Conservation (phyloP, 345 rosid genomes). For the Gossypium anomalum region DNA sequence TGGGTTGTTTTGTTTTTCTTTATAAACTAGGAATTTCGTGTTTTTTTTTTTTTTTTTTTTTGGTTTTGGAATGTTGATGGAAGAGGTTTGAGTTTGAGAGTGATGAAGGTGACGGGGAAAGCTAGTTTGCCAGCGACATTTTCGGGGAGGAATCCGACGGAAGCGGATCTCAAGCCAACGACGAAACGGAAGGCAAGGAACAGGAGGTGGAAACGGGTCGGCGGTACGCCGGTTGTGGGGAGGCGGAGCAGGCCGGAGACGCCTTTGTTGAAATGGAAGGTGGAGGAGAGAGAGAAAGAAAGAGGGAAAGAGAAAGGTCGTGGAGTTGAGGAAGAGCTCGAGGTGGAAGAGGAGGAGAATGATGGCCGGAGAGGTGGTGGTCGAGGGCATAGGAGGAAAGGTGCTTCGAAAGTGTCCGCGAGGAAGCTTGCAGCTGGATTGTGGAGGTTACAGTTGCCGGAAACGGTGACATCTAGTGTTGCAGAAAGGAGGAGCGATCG, state of each 20-base stretch:
- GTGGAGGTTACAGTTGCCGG: slow-evolving; percentile 79
- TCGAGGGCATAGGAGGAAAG: slow-evolving; percentile 33
- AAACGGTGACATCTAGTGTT: slow-evolving; percentile 28
- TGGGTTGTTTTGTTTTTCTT: background rate
- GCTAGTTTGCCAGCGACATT: slow-evolving; percentile 42
- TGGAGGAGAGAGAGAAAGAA: slow-evolving; percentile 39
- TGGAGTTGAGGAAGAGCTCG: slow-evolving; percentile 37
- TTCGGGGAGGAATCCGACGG: slow-evolving; percentile 25
- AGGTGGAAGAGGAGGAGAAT: slow-evolving; percentile 23
- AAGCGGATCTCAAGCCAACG: slow-evolving; percentile 55
- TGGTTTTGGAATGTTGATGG: slow-evolving; percentile 16
- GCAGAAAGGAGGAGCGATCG: slow-evolving; percentile 38
- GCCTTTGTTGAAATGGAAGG: slow-evolving; percentile 74
- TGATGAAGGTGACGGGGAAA: slow-evolving; percentile 73
- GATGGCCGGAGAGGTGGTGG: slow-evolving; percentile 24
- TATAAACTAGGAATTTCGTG: background rate
- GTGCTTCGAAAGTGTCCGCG: slow-evolving; percentile 45
- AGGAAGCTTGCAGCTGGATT: slow-evolving; percentile 88
- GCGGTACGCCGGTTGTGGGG: slow-evolving; percentile 38
- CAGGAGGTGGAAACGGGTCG: slow-evolving; percentile 44
- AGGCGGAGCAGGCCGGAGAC: slow-evolving; percentile 75
- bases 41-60: background rate
- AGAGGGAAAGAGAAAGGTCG: slow-evolving; percentile 21
- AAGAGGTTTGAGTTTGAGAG: slow-evolving; percentile 9
- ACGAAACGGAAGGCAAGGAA: slow-evolving; percentile 47